Base-by-base conservation (phyloP, 768 basidiomycete species). In the Termitomyces sp. region DNA sequence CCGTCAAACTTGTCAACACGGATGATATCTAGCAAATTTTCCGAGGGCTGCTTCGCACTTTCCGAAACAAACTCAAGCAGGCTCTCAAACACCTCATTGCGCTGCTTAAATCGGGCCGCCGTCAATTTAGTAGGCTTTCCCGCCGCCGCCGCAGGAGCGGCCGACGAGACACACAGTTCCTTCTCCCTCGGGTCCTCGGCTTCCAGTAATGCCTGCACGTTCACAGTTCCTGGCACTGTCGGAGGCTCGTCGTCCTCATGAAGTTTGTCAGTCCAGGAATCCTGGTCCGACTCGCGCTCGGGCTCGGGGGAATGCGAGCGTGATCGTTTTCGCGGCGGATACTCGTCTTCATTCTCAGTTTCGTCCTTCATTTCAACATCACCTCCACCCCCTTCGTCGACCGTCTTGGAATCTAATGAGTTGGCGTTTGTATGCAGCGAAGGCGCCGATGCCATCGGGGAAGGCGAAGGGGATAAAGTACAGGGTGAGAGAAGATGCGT, bases 41-140 rank as follows among this genome's bases (percentile, higher is more conserved):
- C 81, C 4, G 72, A 70, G 1, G 90, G 91, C 70, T 93, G 82
- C 71, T 87, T 93, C 60, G 82, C 83, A 26, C 79, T 76, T 54
- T 81, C 79, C 32, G 79, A 76, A 13, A 93, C 77, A 69, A 87
- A 89, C 61, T 71, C 77, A 76, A 92, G 71, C 59, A 93, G 62
- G 36, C 69, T 69, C 68, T 91, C 87, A 67, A 92, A 92, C 59
- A 89, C 81, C 62, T 84, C 82, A 54, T 81, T 87, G 40, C 91
- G 79, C 71, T 88, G 85, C 41, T 72, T 73, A 69, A 85, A 91
- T 62, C 81, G 74, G 40, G 76, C 77, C 1, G 77, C 75, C 2
- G 80, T 74, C 55, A 83, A 61, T 54, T 67, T 43, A 4, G 67
- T 43, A 8, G 32, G 20, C 20, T 61, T 52, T 20, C 9, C 41